Evolutionary conservation across 805 yeast species (phyloP).

Genomic region (Candida tammaniensis): DNA sequence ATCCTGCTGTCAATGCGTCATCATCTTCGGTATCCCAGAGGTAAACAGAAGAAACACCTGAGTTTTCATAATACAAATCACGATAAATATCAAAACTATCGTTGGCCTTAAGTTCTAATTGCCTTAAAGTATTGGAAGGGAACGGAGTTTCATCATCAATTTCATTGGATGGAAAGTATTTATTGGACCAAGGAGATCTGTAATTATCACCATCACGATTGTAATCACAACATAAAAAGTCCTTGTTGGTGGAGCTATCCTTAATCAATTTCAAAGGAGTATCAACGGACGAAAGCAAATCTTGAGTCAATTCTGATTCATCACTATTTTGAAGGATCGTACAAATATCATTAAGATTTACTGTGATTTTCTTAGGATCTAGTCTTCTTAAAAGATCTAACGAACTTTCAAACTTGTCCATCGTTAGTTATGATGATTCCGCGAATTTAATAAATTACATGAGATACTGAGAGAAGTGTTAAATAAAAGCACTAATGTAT

Average conservation of each 20-base stretch:
- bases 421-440: too few relatives aligned
- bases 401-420: constrained; percentile 37
- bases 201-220: constrained; percentile 92
- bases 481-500: too few relatives aligned
- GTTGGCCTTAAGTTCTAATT: constrained; percentile 77
- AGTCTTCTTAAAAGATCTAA: constrained; percentile 40
- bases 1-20: constrained; percentile 44
- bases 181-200: constrained; percentile 88
- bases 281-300: constrained; percentile 81
- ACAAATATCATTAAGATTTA: constrained; percentile 35
- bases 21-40: constrained; percentile 80
- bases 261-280: constrained; percentile 62
- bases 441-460: too few relatives aligned
- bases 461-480: too few relatives aligned
- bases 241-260: constrained; percentile 58
- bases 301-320: constrained; percentile 66
- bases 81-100: constrained; percentile 90
- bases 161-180: constrained; percentile 55
- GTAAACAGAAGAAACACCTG: constrained; percentile 81
- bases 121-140: constrained; percentile 66
- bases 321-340: constrained; percentile 34
- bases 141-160: constrained; percentile 68
- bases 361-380: constrained; percentile 34
- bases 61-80: constrained; percentile 90
- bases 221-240: constrained; percentile 84